Evolutionary conservation across 768 basidiomycete species (phyloP).

Genomic region (Dendrothele bispora): DNA sequence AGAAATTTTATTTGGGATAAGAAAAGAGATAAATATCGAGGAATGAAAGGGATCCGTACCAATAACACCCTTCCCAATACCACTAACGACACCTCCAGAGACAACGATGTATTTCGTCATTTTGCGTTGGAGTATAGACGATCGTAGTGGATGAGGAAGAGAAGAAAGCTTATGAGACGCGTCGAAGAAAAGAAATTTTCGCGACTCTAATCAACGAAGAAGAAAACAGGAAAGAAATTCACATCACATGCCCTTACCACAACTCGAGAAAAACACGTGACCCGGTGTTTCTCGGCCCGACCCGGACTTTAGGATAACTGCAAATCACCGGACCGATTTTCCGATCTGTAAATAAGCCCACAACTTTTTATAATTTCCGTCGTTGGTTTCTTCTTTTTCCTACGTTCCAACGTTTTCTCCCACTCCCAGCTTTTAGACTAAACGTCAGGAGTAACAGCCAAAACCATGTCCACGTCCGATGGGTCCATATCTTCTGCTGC

Average conservation of each 20-base stretch:
- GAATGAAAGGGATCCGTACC: slow-evolving; percentile 54
- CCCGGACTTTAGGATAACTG: too few relatives aligned
- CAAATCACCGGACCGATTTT: too few relatives aligned
- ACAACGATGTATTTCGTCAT: slow-evolving; percentile 98
- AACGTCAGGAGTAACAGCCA: too few relatives aligned
- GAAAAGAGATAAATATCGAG: slow-evolving; percentile 13
- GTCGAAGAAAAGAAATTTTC: neutral
- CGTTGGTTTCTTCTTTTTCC: neutral
- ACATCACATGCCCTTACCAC: too few relatives aligned
- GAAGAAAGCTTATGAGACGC: neutral
- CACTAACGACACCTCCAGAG: slow-evolving; percentile 96
- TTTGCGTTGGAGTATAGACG: neutral
- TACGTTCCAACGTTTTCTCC: neutral
- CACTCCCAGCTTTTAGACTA: too few relatives aligned
- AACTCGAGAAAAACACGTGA: too few relatives aligned
- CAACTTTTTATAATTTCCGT: neutral
- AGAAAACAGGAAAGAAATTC: too few relatives aligned
- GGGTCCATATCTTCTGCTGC: slow-evolving; percentile 20
- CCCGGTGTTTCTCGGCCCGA: too few relatives aligned
- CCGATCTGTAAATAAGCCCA: too few relatives aligned
- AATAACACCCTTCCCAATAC: slow-evolving; percentile 99
- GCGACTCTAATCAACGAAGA: too few relatives aligned
- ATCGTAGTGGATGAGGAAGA: neutral
- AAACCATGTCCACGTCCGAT: slow-evolving; percentile 3
- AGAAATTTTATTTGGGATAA: slow-evolving; percentile 8